Conservation (phyloP, 139 green algal species). For the Chlamydomonas applanata region DNA sequence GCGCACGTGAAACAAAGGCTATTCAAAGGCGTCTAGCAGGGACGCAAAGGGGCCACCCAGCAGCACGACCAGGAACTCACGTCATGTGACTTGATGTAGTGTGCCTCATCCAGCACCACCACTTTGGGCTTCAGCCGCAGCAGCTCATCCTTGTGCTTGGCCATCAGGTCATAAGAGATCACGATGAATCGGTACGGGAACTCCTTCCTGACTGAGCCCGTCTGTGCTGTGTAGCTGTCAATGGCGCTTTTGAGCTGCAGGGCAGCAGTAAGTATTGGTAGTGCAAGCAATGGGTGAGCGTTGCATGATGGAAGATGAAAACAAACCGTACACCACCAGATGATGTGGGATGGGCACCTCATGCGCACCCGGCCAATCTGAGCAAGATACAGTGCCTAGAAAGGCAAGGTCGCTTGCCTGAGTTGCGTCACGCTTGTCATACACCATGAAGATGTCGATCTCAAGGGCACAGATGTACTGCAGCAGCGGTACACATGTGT, state of each 20-base stretch:
- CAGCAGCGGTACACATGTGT: too few relatives aligned
- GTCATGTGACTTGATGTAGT: conserved; percentile 76
- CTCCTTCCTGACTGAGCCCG: too few relatives aligned
- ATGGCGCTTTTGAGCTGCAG: too few relatives aligned
- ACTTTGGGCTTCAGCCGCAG: conserved; percentile 15
- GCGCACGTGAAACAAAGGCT: neutral
- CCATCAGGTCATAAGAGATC: conserved; percentile 33
- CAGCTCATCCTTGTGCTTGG: conserved; percentile 38
- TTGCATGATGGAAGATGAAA: too few relatives aligned
- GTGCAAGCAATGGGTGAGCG: too few relatives aligned
- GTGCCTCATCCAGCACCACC: conserved; percentile 68
- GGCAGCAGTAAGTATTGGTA: too few relatives aligned
- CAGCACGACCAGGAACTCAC: conserved; percentile 5
- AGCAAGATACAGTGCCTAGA: too few relatives aligned
- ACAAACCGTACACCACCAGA: too few relatives aligned
- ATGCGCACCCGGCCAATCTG: too few relatives aligned
- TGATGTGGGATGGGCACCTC: too few relatives aligned
- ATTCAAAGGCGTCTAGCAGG: neutral
- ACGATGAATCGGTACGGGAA: too few relatives aligned
- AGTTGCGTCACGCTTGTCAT: neutral
- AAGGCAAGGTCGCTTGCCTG: neutral
- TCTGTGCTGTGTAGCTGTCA: too few relatives aligned
- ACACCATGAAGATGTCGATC: conserved; percentile 27
- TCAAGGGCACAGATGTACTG: conserved; percentile 11
- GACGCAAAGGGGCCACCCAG: neutral